Percentiles rank a stretch among this genome's conserved stretches.
Evolutionary conservation across 495 filamentous ascomycete species (phyloP).

Genomic region (Astrothelium macrocarpum): DNA sequence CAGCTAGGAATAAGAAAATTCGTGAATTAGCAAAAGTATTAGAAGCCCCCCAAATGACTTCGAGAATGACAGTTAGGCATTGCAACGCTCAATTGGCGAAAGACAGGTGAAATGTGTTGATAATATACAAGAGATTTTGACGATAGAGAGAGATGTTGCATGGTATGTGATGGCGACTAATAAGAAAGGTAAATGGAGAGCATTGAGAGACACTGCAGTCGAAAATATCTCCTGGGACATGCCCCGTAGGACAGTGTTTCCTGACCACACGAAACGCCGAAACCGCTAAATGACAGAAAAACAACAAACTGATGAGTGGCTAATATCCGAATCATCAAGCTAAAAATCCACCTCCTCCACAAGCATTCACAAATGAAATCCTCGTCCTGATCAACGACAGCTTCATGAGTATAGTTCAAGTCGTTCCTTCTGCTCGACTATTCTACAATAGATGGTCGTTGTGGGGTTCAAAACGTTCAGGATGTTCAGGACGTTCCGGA

Average conservation of each 20-base stretch:
- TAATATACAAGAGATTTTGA: not conserved
- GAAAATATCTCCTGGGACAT: not conserved
- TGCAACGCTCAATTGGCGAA: not conserved
- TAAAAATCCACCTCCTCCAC: not conserved
- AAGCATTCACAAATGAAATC: not conserved
- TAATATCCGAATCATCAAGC: not conserved
- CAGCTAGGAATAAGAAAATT: not conserved
- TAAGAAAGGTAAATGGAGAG: not conserved
- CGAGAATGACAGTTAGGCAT: not conserved
- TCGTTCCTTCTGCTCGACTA: not conserved
- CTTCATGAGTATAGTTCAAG: not conserved
- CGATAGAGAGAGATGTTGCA: not conserved
- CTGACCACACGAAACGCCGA: not conserved
- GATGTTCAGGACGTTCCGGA: not conserved
- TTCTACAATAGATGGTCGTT: not conserved
- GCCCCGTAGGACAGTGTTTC: constrained; percentile 2
- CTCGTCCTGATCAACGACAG: not conserved
- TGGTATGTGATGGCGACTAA: not conserved
- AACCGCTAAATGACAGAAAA: not conserved
- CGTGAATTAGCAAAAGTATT: not conserved
- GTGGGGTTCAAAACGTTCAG: no score
- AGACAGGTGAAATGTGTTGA: not conserved
- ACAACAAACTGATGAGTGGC: not conserved
- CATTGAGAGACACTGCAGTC: not conserved
- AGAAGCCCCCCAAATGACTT: not conserved